These are phyloP conservation scores for Inga laurina DNA, from an alignment of 306 rosid species.

Conservation along the genomic window DNA sequence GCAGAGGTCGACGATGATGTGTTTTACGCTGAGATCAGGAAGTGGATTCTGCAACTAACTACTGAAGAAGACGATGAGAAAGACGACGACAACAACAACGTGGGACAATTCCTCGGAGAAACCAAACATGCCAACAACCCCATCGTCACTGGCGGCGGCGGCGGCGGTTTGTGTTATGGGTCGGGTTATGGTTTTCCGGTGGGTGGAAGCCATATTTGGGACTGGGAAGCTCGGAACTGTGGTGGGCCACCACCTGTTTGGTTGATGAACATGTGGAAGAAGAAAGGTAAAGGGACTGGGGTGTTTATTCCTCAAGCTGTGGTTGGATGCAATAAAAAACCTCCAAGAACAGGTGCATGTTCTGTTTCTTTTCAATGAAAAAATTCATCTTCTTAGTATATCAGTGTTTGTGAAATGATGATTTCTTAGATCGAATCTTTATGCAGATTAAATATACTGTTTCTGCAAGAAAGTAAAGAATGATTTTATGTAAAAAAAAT, in stretches of 20 bases:
- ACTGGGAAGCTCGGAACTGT: constrained; percentile 39
- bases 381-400: neutral
- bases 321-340: constrained; percentile 33
- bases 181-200: neutral
- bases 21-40: constrained; percentile 66
- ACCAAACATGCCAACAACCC: constrained; percentile 20
- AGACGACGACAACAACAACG: constrained; percentile 14
- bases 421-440: neutral
- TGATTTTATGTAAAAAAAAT: neutral
- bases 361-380: neutral
- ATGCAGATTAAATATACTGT: neutral
- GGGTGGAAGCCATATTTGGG: constrained; percentile 21
- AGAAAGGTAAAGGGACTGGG: constrained; percentile 66
- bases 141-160: neutral
- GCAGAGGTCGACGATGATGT: constrained; percentile 51
- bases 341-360: constrained; percentile 41
- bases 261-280: constrained; percentile 50
- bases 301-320: constrained; percentile 70
- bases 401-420: neutral
- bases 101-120: constrained; percentile 33
- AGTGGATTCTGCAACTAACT: constrained; percentile 64
- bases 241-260: constrained; percentile 43
- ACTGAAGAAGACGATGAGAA: constrained; percentile 43
- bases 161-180: neutral
- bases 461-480: neutral